Conservation (phyloP, 441 rosid species). For the Oxalis stricta region DNA sequence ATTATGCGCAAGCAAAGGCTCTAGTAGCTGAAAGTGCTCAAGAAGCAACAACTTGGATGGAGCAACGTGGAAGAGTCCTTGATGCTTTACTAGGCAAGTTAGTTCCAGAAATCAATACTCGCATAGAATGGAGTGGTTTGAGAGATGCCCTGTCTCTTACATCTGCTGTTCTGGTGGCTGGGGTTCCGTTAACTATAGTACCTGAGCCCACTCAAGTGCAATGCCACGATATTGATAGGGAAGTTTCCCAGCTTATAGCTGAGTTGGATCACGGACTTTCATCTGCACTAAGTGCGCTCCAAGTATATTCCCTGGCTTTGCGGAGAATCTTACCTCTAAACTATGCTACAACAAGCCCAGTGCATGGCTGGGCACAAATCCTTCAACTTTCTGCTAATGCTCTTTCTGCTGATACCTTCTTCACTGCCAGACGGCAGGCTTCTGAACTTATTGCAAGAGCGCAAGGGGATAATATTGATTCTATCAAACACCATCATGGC, state of each 20-base stretch:
- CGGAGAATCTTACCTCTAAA: conserved; percentile 85
- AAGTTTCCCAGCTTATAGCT: conserved; percentile 56
- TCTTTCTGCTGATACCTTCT: conserved; percentile 58
- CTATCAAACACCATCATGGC: conserved; percentile 39
- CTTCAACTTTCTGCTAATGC: conserved; percentile 74
- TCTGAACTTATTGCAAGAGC: conserved; percentile 52
- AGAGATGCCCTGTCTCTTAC: conserved; percentile 60
- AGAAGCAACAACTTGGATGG: conserved; percentile 83
- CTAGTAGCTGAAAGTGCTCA: conserved; percentile 73
- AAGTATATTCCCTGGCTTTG: conserved; percentile 72
- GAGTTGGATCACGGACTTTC: conserved; percentile 73
- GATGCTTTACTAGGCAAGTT: conserved; percentile 70
- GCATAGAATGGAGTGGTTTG: conserved; percentile 34
- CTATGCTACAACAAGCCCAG: conserved; percentile 67
- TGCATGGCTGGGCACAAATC: conserved; percentile 85
- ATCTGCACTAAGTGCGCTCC: conserved; percentile 53
- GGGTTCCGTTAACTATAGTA: conserved; percentile 86
- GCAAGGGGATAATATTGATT: conserved; percentile 44
- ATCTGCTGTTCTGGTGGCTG: conserved; percentile 80
- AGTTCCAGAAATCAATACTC: conserved; percentile 53
- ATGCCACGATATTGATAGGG: conserved; percentile 82
- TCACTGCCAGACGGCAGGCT: conserved; percentile 75
- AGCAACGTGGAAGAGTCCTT: conserved; percentile 81
- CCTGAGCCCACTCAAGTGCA: conserved; percentile 98
- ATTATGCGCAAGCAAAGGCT: conserved; percentile 77